Evolutionary conservation across 352 stramenopile genomes (phyloP).

Genomic region (Phytopythium vexans): DNA sequence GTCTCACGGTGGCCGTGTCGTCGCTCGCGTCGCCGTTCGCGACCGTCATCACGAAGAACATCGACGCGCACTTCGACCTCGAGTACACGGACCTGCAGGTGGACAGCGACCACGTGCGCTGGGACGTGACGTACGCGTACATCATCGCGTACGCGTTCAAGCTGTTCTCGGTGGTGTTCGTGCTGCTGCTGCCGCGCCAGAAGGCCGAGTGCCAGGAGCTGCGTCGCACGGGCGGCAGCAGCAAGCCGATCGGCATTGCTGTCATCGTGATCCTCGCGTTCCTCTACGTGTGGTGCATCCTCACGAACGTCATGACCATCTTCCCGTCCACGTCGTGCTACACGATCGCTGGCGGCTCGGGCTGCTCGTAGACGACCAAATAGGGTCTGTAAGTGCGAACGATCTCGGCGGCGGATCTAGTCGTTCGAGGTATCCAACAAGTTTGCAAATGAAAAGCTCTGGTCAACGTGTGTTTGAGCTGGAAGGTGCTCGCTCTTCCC

Average conservation of each 20-base stretch:
- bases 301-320: constrained; percentile 53
- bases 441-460: too few species aligned
- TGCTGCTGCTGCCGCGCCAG: constrained; percentile 37
- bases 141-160: constrained; percentile 32
- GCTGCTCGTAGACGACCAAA: constrained; percentile 12
- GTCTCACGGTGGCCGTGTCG: constrained; percentile 32
- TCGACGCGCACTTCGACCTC: constrained; percentile 44
- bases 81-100: constrained; percentile 26
- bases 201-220: constrained; percentile 47
- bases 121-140: constrained; percentile 36
- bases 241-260: constrained; percentile 32
- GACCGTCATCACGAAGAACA: constrained; percentile 51
- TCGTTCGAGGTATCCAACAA: too few species aligned
- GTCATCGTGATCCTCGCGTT: constrained; percentile 30
- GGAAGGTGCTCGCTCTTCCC: too few species aligned
- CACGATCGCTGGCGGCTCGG: constrained; percentile 30
- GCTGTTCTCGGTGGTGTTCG: constrained; percentile 30
- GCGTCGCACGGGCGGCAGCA: constrained; percentile 23
- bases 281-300: constrained; percentile 41
- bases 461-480: too few species aligned
- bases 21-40: constrained; percentile 38
- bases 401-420: too few species aligned
- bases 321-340: constrained; percentile 38
- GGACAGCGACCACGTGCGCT: constrained; percentile 23
- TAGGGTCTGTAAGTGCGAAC: too few species aligned